Evolutionary conservation across 2,329 filamentous ascomycete species (phyloP).

Genomic region (Dactylellina sp.): DNA sequence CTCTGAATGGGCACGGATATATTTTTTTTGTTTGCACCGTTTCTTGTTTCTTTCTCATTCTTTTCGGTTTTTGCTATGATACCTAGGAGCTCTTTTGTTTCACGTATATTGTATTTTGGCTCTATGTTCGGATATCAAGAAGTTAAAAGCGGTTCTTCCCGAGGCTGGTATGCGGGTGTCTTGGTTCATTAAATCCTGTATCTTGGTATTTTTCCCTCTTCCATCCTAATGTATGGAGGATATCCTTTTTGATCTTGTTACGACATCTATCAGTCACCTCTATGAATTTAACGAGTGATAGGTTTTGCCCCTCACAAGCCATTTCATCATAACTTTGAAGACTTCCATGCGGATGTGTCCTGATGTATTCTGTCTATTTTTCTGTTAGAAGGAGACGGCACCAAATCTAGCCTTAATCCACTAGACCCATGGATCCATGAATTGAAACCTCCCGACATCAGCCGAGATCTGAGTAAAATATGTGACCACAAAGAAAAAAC

Average conservation of each 20-base stretch:
- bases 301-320: too few species aligned
- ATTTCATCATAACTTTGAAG: too few species aligned
- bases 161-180: conserved; percentile 52
- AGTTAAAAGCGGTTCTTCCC: conserved; percentile 47
- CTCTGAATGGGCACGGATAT: conserved; percentile 23
- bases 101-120: conserved; percentile 34
- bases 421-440: conserved; percentile 32
- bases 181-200: conserved; percentile 25
- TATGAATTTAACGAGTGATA: conserved; percentile 19
- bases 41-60: background rate
- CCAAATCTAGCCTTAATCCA: conserved; percentile 12
- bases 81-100: conserved; percentile 42
- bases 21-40: conserved; percentile 3
- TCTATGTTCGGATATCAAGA: conserved; percentile 27
- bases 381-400: conserved; percentile 23
- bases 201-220: conserved; percentile 11
- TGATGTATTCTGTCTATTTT: background rate
- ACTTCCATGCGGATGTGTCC: background rate
- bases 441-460: conserved; percentile 47
- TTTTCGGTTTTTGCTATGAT: conserved; percentile 30
- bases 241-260: conserved; percentile 14
- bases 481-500: background rate
- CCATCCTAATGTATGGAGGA: conserved; percentile 13
- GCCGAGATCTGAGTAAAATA: conserved; percentile 17
- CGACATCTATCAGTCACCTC: background rate